Conservation (phyloP, 768 basidiomycete species). For the Kockovaella imperatae region DNA sequence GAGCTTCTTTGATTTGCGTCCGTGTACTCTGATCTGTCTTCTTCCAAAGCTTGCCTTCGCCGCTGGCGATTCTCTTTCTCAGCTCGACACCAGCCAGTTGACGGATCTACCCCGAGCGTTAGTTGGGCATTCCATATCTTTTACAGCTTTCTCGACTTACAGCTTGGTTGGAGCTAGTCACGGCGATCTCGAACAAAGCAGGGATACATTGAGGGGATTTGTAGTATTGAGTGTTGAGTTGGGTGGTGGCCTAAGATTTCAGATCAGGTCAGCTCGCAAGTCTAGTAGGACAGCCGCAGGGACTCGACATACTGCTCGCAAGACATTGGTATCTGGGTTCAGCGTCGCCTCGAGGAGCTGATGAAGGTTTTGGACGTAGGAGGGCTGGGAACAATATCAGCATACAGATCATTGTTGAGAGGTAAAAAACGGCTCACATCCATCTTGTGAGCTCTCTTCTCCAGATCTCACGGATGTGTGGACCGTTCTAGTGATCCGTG, state of each 20-base stretch:
- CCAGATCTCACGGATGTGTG: neutral
- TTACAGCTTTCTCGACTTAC: constrained; percentile 52
- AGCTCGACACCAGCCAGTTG: constrained; percentile 96
- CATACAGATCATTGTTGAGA: neutral
- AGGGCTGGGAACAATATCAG: constrained; percentile 34
- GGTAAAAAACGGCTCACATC: constrained; percentile 16
- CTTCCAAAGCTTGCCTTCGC: constrained; percentile 76
- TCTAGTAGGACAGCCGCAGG: constrained; percentile 2
- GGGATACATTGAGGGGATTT: constrained; percentile 84
- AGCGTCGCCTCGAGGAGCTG: constrained; percentile 75
- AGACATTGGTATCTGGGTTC: constrained; percentile 75
- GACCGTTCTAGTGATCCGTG: neutral
- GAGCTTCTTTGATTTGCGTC: constrained; percentile 71
- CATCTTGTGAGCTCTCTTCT: constrained; percentile 11
- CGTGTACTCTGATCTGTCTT: constrained; percentile 61
- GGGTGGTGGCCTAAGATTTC: constrained; percentile 67
- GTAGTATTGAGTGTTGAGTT: constrained; percentile 87
- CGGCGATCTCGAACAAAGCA: constrained; percentile 77
- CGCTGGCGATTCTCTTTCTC: constrained; percentile 77
- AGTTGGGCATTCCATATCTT: neutral
- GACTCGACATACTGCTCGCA: constrained; percentile 68
- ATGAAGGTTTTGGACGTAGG: constrained; percentile 71
- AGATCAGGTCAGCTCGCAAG: constrained; percentile 1
- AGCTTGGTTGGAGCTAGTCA: constrained; percentile 70
- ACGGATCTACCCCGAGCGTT: constrained; percentile 59